Evolutionary conservation across 1,284 basidiomycete genomes (phyloP), one percentile per base, ranked within the genome.

Genomic region (Termitomyces sp.): DNA sequence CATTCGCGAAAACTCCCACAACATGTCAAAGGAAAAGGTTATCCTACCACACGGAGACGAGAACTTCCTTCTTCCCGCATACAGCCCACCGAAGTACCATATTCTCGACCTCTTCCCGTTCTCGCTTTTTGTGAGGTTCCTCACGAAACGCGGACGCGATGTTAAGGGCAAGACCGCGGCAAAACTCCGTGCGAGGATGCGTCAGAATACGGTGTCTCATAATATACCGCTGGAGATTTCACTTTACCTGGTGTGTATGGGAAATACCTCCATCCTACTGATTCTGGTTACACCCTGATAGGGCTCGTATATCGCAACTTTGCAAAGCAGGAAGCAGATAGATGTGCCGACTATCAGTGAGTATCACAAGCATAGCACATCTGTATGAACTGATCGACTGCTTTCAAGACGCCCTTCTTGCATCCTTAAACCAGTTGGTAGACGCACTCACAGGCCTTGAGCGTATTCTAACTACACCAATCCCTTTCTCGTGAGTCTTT

Each of bases 391-490:
- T 30, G 33, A 33, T 43, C 44, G 7, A 28, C 44, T 53, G n/a
- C 45, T 26, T 39, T 16, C 21, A 49, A 86, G 84, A 79, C 60
- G 66, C 71, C n/a, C 68, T 90, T 18, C 54, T 86, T 0, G 62
- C 60, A 2, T 62, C 79, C 1, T 64, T 89, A 7, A 78, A 76
- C 58, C 74, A 77, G 57, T 75, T 91, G 39, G 79, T 81, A 3
- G 86, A 90, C 49, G 78, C 83, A 14, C 68, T 91, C 39, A 84
- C 84, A 6, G 82, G 82, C 5, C 72, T 91, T 3, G 88, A 91
- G 64, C 74, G 88, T 40, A 88, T 91, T 57, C 71, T 90, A 11
- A 89, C 87, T 0, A 90, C 86, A 0, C 88, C 88, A 0, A 88
- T 91, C 43, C 88, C 88, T 1, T 90, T 87, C 70, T 87, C 83